Evolutionary conservation across 2,329 filamentous ascomycete genomes (phyloP), one percentile per base, ranked within the genome.

Genomic region (Calonectria leucothoes): DNA sequence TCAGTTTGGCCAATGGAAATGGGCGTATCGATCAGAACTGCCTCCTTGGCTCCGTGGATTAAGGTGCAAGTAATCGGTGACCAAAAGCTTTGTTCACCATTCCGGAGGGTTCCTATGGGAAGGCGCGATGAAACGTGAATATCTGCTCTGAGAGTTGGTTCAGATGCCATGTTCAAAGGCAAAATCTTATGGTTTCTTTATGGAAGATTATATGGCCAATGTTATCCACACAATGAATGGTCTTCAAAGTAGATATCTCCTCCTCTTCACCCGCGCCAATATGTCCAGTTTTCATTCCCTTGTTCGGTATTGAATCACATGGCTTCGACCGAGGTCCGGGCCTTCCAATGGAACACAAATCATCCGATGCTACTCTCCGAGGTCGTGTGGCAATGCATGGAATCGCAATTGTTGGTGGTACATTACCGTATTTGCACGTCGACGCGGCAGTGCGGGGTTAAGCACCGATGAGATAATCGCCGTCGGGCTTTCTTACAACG

Each of bases 21-120:
- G n/a, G 66, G 66, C 4, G 70, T 69, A 25, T 72, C 66, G 0
- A 69, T 23, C 12, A 72, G 37, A 6, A 72, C 70, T 10, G 70
- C 70, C 5, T 57, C 49, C 12, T 35, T 59, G 20, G 20, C 25
- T 25, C 51, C 66, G 11, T 68, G 51, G 10, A 68, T 66, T 49
- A 72, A 17, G 11, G 70, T 72, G 20, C 70, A 69, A 12, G 52
- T 57, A 20, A 72, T 72, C 11, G 65, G 65, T 1, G 70, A 72
- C 31, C 63, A 64, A 17, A 64, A 10, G n/a, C 42, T 64, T 15
- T 39, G 31, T 17, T 63, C 37, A 25, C 55, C 29, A 15, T 69
- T 52, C 6, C 11, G 37, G 20, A 31, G 42, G 42, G 39, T 4
- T 7, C 20, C 31, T 8, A 59, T 59, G 7, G 52, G 39, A n/a